phyloP scores from a whole-genome alignment of 768 basidiomycete genomes.

The Mycena rosella region DNA sequence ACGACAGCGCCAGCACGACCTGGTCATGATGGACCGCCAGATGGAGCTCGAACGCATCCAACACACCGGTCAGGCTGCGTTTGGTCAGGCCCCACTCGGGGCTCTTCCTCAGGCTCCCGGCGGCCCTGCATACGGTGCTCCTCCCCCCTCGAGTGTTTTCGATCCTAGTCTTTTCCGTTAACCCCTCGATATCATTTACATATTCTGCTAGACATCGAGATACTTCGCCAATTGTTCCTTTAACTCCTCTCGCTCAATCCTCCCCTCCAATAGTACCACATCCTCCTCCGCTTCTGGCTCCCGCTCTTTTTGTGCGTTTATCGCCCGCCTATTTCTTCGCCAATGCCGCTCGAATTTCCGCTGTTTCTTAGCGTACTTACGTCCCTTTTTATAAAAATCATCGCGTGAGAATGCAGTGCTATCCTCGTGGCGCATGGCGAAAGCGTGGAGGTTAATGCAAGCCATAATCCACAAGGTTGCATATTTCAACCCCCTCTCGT shows the following conservation, averaged over 20 bases:
- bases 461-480: slow-evolving; percentile 45
- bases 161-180: background rate
- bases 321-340: background rate
- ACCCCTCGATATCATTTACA: background rate
- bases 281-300: background rate
- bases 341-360: background rate
- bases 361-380: background rate
- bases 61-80: no score
- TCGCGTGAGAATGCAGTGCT: background rate
- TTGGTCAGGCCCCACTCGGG: background rate
- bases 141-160: background rate
- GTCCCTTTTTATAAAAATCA: background rate
- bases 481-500: slow-evolving; percentile 25
- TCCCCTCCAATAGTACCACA: background rate
- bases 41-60: slow-evolving; percentile 16
- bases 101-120: background rate
- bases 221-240: background rate
- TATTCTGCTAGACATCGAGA: no score
- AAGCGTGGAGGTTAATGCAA: slow-evolving; percentile 49
- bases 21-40: slow-evolving; percentile 19
- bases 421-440: slow-evolving; percentile 42
- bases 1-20: slow-evolving; percentile 22
- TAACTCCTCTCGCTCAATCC: background rate
- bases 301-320: background rate
- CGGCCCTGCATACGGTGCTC: background rate